Evolutionary conservation across 2,329 filamentous ascomycete species (phyloP).

Genomic region (Fusarium napiforme): DNA sequence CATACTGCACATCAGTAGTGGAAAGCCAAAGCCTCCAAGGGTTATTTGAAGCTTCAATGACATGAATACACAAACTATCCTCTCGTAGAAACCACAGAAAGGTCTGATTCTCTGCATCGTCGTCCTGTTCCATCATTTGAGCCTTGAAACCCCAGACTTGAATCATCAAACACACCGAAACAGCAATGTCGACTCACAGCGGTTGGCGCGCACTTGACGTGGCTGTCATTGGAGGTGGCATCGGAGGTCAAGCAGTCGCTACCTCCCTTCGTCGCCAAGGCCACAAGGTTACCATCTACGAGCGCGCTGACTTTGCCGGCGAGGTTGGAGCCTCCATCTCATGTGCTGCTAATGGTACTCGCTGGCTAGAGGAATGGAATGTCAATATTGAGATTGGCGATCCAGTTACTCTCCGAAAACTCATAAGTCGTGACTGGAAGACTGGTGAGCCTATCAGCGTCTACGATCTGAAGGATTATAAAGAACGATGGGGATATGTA

Average conservation of each 20-base stretch:
- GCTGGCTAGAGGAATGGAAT: neutral
- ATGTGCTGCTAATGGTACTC: neutral
- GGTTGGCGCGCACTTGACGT: neutral
- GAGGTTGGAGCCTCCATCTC: slow-evolving; percentile 1
- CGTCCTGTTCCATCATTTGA: accelerated
- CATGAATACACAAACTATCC: accelerated
- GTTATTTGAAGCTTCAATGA: neutral
- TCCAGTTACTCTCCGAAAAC: neutral
- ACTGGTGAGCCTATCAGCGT: neutral
- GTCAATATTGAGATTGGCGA: neutral
- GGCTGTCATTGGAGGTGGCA: neutral
- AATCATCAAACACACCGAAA: neutral
- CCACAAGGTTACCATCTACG: neutral
- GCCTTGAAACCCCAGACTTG: neutral
- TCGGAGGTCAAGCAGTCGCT: neutral
- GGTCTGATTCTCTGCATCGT: accelerated
- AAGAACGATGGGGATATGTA: neutral
- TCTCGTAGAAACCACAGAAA: neutral
- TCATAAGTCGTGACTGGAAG: neutral
- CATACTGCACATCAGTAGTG: neutral
- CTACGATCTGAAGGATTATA: neutral
- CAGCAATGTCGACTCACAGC: neutral
- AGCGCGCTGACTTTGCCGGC: neutral
- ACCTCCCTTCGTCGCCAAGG: neutral
- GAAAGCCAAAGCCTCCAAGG: neutral